These are phyloP conservation scores for Darksidea phi DNA, from an alignment of 495 filamentous ascomycete genomes.

Conservation along the genomic window DNA sequence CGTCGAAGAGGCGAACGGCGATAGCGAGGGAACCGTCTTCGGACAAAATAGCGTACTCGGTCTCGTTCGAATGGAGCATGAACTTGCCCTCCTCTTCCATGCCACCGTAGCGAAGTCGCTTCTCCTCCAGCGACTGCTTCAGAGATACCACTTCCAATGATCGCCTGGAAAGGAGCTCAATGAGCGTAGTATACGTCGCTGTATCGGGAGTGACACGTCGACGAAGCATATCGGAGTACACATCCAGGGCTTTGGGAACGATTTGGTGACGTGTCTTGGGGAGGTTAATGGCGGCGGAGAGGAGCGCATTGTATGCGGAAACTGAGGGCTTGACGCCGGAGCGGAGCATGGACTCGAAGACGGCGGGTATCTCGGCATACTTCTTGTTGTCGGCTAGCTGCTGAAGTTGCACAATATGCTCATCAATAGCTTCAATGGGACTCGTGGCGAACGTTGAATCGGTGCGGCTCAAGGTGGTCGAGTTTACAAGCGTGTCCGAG, in stretches of 20 bases:
- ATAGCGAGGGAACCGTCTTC: slow-evolving; percentile 84
- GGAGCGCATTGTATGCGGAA: slow-evolving; percentile 82
- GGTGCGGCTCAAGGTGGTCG: slow-evolving; percentile 29
- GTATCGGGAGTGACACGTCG: slow-evolving; percentile 78
- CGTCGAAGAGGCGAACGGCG: slow-evolving; percentile 80
- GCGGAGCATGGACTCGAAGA: slow-evolving; percentile 81
- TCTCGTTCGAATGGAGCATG: slow-evolving; percentile 80
- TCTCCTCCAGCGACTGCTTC: slow-evolving; percentile 70
- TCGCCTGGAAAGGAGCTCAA: slow-evolving; percentile 74
- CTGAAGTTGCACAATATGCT: slow-evolving; percentile 71
- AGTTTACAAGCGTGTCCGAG: slow-evolving; percentile 26
- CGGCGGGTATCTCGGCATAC: slow-evolving; percentile 80
- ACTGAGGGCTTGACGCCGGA: slow-evolving; percentile 76
- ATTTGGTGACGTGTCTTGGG: slow-evolving; percentile 70
- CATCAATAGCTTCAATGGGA: slow-evolving; percentile 40
- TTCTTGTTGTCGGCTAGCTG: slow-evolving; percentile 65
- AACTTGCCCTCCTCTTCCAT: slow-evolving; percentile 86
- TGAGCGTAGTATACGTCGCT: slow-evolving; percentile 80
- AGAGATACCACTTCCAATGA: slow-evolving; percentile 69
- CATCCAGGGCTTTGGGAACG: slow-evolving; percentile 84
- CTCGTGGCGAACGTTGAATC: slow-evolving; percentile 30
- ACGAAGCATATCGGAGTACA: slow-evolving; percentile 94
- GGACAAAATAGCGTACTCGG: slow-evolving; percentile 74
- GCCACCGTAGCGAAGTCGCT: slow-evolving; percentile 74
- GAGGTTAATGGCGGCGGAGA: slow-evolving; percentile 77